phyloP scores from a whole-genome alignment of 305 asterid species.

The Fraxinus floribunda region DNA sequence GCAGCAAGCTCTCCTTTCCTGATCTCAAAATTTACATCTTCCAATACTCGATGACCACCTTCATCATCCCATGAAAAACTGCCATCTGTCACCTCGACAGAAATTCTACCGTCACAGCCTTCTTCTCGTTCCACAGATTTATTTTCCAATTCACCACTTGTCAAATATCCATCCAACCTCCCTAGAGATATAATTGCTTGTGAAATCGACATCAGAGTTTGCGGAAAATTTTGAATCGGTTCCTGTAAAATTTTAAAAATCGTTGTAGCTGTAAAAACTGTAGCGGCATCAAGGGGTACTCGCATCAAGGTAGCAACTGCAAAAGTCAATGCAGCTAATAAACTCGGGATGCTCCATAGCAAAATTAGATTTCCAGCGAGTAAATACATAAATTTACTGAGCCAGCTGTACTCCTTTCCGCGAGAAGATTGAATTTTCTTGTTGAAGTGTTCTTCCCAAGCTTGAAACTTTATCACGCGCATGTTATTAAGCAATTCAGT shows the following conservation, averaged over 20 bases:
- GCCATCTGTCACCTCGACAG: slow-evolving; percentile 44
- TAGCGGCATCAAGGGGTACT: slow-evolving; percentile 43
- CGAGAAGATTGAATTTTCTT: slow-evolving; percentile 43
- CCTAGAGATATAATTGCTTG: slow-evolving; percentile 57
- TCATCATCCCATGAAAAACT: slow-evolving; percentile 50
- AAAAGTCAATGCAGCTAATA: slow-evolving; percentile 50
- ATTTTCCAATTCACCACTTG: slow-evolving; percentile 46
- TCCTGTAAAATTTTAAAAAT: slow-evolving; percentile 60
- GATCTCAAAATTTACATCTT: slow-evolving; percentile 40
- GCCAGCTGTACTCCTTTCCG: slow-evolving; percentile 47
- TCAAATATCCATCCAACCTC: slow-evolving; percentile 57
- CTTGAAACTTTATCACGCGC: slow-evolving; percentile 70
- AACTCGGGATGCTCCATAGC: slow-evolving; percentile 50
- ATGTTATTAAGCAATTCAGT: slow-evolving; percentile 54
- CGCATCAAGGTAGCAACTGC: slow-evolving; percentile 33
- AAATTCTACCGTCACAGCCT: slow-evolving; percentile 28
- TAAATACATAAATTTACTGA: slow-evolving; percentile 44
- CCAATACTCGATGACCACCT: slow-evolving; percentile 27
- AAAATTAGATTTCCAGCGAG: slow-evolving; percentile 32
- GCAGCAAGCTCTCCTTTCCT: slow-evolving; percentile 55
- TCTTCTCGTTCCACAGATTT: slow-evolving; percentile 43
- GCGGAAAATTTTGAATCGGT: slow-evolving; percentile 61
- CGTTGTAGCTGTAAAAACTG: slow-evolving; percentile 62
- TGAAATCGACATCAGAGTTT: slow-evolving; percentile 45
- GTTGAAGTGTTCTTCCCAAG: slow-evolving; percentile 71